These are phyloP conservation scores for Pseudocercospora pini-densiflorae DNA, from an alignment of 2,329 filamentous ascomycete genomes.

Conservation along the genomic window DNA sequence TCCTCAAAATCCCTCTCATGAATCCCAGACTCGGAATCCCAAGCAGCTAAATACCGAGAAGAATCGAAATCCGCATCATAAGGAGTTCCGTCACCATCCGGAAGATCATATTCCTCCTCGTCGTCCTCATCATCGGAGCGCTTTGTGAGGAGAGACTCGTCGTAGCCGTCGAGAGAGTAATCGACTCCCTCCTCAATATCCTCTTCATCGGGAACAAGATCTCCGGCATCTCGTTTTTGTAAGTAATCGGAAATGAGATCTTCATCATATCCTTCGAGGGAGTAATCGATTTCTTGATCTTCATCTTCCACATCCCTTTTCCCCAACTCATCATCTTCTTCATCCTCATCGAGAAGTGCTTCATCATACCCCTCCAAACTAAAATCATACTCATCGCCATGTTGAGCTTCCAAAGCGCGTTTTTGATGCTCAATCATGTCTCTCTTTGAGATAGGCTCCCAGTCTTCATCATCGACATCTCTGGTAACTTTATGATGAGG, in stretches of 20 bases:
- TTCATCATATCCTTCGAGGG: neutral
- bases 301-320: neutral
- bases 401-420: neutral
- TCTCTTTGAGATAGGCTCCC: neutral
- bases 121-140: neutral
- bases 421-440: slow-evolving; percentile 1
- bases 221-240: neutral
- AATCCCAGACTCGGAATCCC: neutral
- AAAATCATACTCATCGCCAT: neutral
- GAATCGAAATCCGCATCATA: slow-evolving; percentile 1
- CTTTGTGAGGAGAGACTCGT: neutral
- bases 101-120: neutral
- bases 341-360: neutral
- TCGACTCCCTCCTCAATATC: neutral
- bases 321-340: neutral
- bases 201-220: neutral
- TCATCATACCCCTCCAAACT: slow-evolving; percentile 4
- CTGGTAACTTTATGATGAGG: neutral
- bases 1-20: slow-evolving; percentile 8
- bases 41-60: neutral
- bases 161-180: neutral
- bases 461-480: neutral
- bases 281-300: neutral
- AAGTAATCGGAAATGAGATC: neutral
- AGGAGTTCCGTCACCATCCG: neutral